Percentiles rank a stretch among this genome's conserved stretches.
Evolutionary conservation across 371 early-diverging fungal species (phyloP).

Genomic region (Blyttiomyces sp.): DNA sequence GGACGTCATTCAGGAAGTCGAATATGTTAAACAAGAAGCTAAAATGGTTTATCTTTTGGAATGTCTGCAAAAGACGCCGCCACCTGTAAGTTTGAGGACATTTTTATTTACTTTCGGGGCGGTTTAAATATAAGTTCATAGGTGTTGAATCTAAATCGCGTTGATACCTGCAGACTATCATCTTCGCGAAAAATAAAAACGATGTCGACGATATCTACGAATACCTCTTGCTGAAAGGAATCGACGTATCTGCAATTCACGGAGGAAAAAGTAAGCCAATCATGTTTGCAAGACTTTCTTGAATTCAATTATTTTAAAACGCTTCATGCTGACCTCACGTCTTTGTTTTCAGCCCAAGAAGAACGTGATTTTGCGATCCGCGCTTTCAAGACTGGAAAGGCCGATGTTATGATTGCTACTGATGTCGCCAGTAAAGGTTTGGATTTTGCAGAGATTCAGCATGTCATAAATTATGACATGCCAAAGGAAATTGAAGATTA

Average conservation of each 20-base stretch:
- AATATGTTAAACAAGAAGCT: constrained; percentile 93
- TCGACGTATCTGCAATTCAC: constrained; percentile 91
- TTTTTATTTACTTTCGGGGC: neutral
- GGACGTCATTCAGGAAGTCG: constrained; percentile 97
- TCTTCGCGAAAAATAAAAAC: constrained; percentile 98
- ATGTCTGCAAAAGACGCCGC: constrained; percentile 90
- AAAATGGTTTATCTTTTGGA: constrained; percentile 90
- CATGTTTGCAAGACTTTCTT: constrained; percentile 7
- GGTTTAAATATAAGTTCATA: too few species aligned
- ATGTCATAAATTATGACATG: constrained; percentile 94
- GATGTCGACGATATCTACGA: constrained; percentile 99
- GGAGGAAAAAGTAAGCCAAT: constrained; percentile 80
- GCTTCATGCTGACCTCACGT: neutral
- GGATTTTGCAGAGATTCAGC: constrained; percentile 89
- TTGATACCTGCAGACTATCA: constrained; percentile 78
- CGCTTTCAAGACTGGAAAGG: constrained; percentile 75
- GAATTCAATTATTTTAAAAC: constrained; percentile 1
- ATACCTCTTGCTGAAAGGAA: constrained; percentile 88
- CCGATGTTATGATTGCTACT: constrained; percentile 88
- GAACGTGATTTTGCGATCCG: constrained; percentile 55
- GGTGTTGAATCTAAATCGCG: too few species aligned
- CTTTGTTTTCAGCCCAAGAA: constrained; percentile 31
- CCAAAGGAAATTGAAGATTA: constrained; percentile 97
- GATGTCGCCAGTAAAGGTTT: constrained; percentile 92
- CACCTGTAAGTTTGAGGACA: constrained; percentile 62